Percentiles rank a stretch among this genome's conserved stretches.
Evolutionary conservation across 768 basidiomycete species (phyloP).

Genomic region (Russula dissimulans): DNA sequence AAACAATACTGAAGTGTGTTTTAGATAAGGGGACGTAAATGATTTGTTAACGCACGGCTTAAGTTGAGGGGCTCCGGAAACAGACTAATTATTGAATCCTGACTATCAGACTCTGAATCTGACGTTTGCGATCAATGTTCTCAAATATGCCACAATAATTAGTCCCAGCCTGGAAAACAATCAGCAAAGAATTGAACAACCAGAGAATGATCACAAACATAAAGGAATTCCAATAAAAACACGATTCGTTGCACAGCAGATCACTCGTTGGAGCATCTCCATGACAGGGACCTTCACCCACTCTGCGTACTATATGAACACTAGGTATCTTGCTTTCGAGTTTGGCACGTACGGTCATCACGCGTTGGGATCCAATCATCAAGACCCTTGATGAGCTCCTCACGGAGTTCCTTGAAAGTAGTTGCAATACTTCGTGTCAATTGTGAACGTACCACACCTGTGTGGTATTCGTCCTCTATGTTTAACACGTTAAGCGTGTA

Average conservation of each 20-base stretch:
- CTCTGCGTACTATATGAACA: conserved; percentile 20
- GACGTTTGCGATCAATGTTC: too few species aligned
- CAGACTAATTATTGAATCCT: conserved; percentile 30
- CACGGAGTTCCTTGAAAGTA: conserved; percentile 34
- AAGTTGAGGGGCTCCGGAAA: conserved; percentile 38
- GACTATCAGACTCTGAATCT: too few species aligned
- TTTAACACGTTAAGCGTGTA: conserved; percentile 33
- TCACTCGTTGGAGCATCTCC: conserved; percentile 4
- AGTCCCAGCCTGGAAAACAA: conserved; percentile 27
- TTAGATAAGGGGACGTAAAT: conserved; percentile 12
- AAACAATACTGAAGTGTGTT: conserved; percentile 20
- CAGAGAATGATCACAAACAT: conserved; percentile 21
- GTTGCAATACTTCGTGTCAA: conserved; percentile 32
- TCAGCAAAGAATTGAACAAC: neutral
- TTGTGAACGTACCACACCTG: conserved; percentile 24
- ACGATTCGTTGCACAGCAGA: conserved; percentile 1
- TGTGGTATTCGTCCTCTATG: conserved; percentile 26
- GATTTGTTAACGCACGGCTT: conserved; percentile 31
- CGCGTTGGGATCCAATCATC: conserved; percentile 28
- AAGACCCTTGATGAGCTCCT: conserved; percentile 37
- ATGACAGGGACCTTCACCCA: conserved; percentile 28
- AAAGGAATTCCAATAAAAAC: conserved; percentile 37
- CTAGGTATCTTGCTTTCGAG: too few species aligned
- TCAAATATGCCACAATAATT: too few species aligned
- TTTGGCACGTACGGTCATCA: conserved; percentile 9